Evolutionary conservation across 2,329 filamentous ascomycete genomes (phyloP).

Genomic region (Dothideomycetes sp.): DNA sequence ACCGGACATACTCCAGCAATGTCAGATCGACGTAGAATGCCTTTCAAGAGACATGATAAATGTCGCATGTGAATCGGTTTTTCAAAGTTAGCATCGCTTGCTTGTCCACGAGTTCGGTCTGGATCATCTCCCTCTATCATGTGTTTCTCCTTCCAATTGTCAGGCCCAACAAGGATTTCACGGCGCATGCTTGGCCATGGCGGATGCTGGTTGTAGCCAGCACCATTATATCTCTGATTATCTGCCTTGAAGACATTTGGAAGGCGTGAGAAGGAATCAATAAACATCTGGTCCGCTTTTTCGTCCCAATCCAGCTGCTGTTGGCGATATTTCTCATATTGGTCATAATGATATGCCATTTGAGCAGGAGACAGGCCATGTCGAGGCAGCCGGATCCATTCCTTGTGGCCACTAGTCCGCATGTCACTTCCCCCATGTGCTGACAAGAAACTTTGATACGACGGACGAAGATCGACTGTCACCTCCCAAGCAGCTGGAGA

Average conservation of each 20-base stretch:
- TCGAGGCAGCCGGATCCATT: too few relatives aligned
- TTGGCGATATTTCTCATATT: conserved; percentile 4
- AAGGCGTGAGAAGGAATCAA: conserved; percentile 12
- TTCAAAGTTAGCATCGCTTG: too few relatives aligned
- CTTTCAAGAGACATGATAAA: conserved; percentile 1
- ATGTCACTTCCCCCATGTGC: not conserved
- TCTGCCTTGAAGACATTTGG: conserved; percentile 11
- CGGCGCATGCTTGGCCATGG: conserved; percentile 12
- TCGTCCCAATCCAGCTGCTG: conserved; percentile 11
- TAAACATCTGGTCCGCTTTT: conserved; percentile 8
- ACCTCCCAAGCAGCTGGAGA: conserved; percentile 8
- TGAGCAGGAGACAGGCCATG: conserved; percentile 8
- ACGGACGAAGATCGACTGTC: conserved; percentile 7
- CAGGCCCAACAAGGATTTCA: conserved; percentile 11
- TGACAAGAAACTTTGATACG: conserved; percentile 11
- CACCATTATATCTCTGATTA: conserved; percentile 10
- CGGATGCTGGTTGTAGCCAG: conserved; percentile 10
- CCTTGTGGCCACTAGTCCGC: too few relatives aligned
- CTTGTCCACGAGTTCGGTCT: conserved; percentile 5
- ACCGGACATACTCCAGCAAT: not conserved
- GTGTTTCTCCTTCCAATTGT: conserved; percentile 12
- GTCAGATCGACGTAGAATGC: not conserved
- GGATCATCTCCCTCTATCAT: conserved; percentile 3
- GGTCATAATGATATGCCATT: conserved; percentile 1
- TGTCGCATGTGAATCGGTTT: conserved; percentile 4